A percentile compares a stretch with the other conserved stretches of the same genome.
phyloP scores from a whole-genome alignment of 2,329 filamentous ascomycete species.

The Pseudogymnoascus sp. region DNA sequence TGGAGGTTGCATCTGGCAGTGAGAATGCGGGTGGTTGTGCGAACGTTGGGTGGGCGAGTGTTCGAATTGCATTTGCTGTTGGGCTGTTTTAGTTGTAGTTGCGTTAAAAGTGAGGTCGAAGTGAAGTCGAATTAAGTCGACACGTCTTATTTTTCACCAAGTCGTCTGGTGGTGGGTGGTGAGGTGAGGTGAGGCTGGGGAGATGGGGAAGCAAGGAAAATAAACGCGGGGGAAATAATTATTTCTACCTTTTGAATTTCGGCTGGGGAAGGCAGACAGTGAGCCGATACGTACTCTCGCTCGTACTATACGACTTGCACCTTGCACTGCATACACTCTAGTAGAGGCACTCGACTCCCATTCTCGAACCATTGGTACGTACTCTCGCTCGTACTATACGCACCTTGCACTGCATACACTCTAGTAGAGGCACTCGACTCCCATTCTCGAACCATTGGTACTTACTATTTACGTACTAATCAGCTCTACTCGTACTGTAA shows the following conservation, averaged over 20 bases:
- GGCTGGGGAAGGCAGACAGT: neutral
- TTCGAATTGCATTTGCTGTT: neutral
- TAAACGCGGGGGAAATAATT: neutral
- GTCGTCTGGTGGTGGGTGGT: neutral
- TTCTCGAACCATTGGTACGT: neutral
- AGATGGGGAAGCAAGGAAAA: constrained; percentile 4
- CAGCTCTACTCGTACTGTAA: neutral
- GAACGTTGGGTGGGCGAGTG: constrained; percentile 2
- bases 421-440: neutral
- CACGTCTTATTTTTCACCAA: neutral
- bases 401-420: neutral
- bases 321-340: neutral
- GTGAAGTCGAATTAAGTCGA: neutral
- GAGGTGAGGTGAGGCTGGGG: constrained; percentile 1
- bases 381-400: neutral
- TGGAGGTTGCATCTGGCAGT: constrained; percentile 25
- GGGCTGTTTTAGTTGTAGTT: neutral
- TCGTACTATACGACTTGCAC: neutral
- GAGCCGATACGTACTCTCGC: neutral
- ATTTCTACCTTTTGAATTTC: constrained; percentile 3
- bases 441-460: neutral
- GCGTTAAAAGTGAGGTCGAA: neutral
- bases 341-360: too few species aligned
- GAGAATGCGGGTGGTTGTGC: neutral
- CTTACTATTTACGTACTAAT: constrained; percentile 1